Conservation (phyloP, 208 protist genomes). For the Acanthamoeba polyphaga region DNA sequence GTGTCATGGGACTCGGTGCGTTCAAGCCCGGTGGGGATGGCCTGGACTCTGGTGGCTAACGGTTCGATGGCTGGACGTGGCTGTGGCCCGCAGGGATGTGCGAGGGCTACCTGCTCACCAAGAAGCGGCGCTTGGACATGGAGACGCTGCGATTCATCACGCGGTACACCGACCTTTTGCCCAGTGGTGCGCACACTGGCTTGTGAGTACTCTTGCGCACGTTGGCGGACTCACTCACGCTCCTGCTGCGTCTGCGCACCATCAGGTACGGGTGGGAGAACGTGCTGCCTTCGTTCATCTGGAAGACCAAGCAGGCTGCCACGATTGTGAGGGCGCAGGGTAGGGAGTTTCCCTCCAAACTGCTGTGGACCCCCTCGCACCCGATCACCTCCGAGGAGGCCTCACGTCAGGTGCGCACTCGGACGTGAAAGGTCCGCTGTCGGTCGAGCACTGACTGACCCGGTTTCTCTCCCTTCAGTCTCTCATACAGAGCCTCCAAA, state of each 20-base stretch:
- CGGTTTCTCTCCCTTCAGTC: neutral
- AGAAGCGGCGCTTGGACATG: neutral
- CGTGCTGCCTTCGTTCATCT: conserved; percentile 8
- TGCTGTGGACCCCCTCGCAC: conserved; percentile 18
- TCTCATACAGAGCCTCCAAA: conserved; percentile 38
- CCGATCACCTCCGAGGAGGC: conserved; percentile 17
- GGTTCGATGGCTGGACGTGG: neutral
- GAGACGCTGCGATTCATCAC: conserved; percentile 25
- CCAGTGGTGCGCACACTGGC: neutral
- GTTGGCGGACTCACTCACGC: neutral
- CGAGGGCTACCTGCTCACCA: conserved; percentile 12
- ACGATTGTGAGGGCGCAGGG: neutral
- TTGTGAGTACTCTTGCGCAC: too few species aligned
- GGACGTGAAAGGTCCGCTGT: too few species aligned
- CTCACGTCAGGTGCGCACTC: neutral
- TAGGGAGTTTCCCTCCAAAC: conserved; percentile 13
- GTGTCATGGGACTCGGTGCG: conserved; percentile 14
- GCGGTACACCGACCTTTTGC: neutral
- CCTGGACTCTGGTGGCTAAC: neutral
- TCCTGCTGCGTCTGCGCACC: neutral
- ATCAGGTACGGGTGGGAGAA: conserved; percentile 11
- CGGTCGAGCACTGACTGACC: neutral
- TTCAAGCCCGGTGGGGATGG: neutral
- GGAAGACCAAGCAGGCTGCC: conserved; percentile 32
- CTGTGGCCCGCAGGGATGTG: neutral